Evolutionary conservation across 1,284 basidiomycete genomes (phyloP).

Genomic region (Trichosporon coremiiforme): DNA sequence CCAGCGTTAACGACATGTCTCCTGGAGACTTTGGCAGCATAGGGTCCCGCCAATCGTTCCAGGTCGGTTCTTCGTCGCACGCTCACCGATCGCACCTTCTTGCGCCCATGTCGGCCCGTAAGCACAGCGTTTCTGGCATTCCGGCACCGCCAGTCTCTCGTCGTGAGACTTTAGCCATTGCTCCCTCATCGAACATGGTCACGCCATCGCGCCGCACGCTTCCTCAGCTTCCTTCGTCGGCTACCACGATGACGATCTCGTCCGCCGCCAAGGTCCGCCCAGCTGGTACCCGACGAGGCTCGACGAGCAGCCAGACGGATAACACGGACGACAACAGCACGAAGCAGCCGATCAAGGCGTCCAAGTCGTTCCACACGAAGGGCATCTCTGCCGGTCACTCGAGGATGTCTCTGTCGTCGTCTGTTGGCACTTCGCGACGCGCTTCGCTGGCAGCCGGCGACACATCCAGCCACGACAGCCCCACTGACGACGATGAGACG

Average conservation of each 20-base stretch:
- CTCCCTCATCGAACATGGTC: conserved; percentile 25
- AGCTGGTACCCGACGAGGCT: conserved; percentile 30
- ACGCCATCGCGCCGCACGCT: conserved; percentile 65
- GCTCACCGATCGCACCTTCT: conserved; percentile 48
- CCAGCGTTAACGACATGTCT: conserved; percentile 23
- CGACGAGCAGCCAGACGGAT: conserved; percentile 27
- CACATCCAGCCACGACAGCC: conserved; percentile 60
- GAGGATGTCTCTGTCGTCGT: conserved; percentile 48
- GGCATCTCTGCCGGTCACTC: conserved; percentile 30
- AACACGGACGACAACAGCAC: conserved; percentile 24
- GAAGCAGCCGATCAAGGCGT: conserved; percentile 35
- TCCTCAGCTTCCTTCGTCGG: conserved; percentile 55
- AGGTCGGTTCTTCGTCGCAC: conserved; percentile 34
- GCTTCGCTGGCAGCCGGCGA: conserved; percentile 42
- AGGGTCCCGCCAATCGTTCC: conserved; percentile 27
- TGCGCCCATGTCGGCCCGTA: conserved; percentile 47
- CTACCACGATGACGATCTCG: conserved; percentile 48
- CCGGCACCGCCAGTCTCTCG: conserved; percentile 29
- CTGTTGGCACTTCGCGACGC: conserved; percentile 44
- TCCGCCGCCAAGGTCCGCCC: conserved; percentile 46
- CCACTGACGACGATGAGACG: conserved; percentile 83
- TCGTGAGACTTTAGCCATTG: conserved; percentile 24
- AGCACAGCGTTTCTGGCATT: conserved; percentile 32
- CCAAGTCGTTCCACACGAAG: conserved; percentile 51
- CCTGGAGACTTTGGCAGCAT: conserved; percentile 25